Evolutionary conservation across 2,329 filamentous ascomycete genomes (phyloP), one percentile per base, ranked within the genome.

Genomic region (Pseudophaeomoniella oleicola): DNA sequence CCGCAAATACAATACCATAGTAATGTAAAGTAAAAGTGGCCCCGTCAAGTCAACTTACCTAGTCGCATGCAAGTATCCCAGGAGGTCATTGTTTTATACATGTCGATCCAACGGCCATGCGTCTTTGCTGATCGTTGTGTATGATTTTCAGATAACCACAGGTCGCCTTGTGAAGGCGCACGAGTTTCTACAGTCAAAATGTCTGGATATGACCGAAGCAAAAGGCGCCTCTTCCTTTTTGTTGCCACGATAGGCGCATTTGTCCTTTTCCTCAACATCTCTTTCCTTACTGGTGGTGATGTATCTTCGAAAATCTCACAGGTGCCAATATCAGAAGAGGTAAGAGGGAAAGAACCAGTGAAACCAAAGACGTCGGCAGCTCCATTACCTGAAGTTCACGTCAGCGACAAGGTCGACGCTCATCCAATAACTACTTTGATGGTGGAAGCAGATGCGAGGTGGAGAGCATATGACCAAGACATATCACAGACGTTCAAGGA

Each of bases 401-500:
- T 5, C 17, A 22, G 27, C 11, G 15, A 11, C 19, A 18, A n/a
- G 9, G 29, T 17, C 13, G 50, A 53, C 34, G 38, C 43, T 16
- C 55, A 58, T 36, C 55, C 55, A 4, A 58, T 58, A 16, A 44
- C 36, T 9, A 31, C 40, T 19, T 39, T 57, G 38, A 60, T 60
- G 50, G 39, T 46, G 19, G 48, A 58, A 19, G 57, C 56, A 9
- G 51, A 60, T 36, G 40, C 39, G n/a, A 40, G 43, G 19, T 60
- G 53, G 47, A 44, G 45, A 19, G 34, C 39, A 19, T 58, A 57
- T 34, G 52, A 56, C 31, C 43, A 46, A 11, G 43, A 45, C 29
- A 47, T 55, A 30, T 57, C 57, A 12, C 50, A 43, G 14, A 56
- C 46, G n/a, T 59, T 61, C 46, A 50, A 49, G 38, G 51, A 55